Evolutionary conservation across 1,139 yeast genomes (phyloP), one percentile per base, ranked within the genome.

Genomic region (Kodamaea anthophila): DNA sequence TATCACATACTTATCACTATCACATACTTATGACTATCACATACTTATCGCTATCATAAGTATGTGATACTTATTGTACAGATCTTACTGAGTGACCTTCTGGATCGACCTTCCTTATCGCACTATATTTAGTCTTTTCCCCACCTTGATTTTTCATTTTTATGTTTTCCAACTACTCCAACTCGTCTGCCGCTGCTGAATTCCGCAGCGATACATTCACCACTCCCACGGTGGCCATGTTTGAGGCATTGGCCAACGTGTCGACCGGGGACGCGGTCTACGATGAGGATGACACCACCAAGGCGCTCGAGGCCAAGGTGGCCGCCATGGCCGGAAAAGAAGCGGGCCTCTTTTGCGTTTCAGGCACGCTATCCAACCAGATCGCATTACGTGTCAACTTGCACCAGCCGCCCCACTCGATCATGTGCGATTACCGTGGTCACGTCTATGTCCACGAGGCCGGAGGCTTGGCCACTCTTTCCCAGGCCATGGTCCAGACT

Each of bases 171-270:
- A 23, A 29, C 13, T 34, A 28, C 24, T 13, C n/a, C 18, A 18
- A 16, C 12, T 51, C 57, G 21, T 55, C 57, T 4, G 62, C 59
- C 11, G 54, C 46, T 33, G 59, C 58, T 41, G 72, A 65, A 39
- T 65, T 65, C 44, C 53, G 91, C 53, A 77, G 91, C 51, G 97
- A 88, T 53, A 88, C 96, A 3, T 87, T 88, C 72, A 88, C 96
- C 8, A 85, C 86, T 9, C 97, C 96, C 21, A 81, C 95, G 3
- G 67, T 66, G 33, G 63, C 75, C 29, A 87, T 88, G 96, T 51
- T 79, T 29, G 64, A 65, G 34, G 79, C 31, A 15, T 18, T 36
- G 21, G 25, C 36, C 16, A 18, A 13, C 8, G 26, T 33, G 9
- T 31, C 42, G 24, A 56, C 42, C 13, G 72, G 72, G 3, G 72